Conservation (phyloP, 768 basidiomycete species). For the Suillus decipiens region DNA sequence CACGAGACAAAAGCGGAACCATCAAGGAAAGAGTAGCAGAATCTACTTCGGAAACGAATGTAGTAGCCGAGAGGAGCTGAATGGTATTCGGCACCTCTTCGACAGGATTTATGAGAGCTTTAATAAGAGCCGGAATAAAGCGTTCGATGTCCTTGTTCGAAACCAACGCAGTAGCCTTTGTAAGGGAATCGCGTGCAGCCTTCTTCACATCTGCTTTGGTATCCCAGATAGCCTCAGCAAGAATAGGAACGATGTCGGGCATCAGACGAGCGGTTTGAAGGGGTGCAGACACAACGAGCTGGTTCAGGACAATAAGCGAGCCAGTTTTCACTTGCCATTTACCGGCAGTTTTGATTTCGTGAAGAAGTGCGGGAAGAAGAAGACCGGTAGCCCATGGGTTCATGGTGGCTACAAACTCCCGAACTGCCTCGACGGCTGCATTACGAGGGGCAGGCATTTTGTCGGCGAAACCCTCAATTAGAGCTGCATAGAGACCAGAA, state of each 20-base stretch:
- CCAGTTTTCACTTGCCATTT: slow-evolving; percentile 98
- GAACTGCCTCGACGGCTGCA: slow-evolving; percentile 82
- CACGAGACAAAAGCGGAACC: slow-evolving; percentile 94
- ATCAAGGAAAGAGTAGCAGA: slow-evolving; percentile 96
- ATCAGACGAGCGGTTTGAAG: slow-evolving; percentile 84
- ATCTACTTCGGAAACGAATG: slow-evolving; percentile 99
- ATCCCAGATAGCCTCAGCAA: slow-evolving; percentile 97
- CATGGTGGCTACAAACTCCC: slow-evolving; percentile 71
- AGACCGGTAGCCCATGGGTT: slow-evolving; percentile 87
- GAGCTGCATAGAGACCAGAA: slow-evolving; percentile 82
- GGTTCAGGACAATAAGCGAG: slow-evolving; percentile 77
- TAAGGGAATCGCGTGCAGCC: slow-evolving; percentile 91
- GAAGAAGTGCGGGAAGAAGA: slow-evolving; percentile 84
- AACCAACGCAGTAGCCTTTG: slow-evolving; percentile 90
- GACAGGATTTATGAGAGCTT: slow-evolving; percentile 97
- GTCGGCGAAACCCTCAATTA: slow-evolving; percentile 93
- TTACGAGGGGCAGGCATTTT: slow-evolving; percentile 88
- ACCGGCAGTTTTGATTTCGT: slow-evolving; percentile 92
- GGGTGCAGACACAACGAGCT: slow-evolving; percentile 83
- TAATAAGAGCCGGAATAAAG: slow-evolving; percentile 97
- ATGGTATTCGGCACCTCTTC: slow-evolving; percentile 98
- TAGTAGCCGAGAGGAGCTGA: slow-evolving; percentile 93
- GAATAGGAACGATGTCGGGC: slow-evolving; percentile 93
- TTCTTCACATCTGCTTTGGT: slow-evolving; percentile 99
- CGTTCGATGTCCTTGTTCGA: slow-evolving; percentile 98